Base-by-base conservation (phyloP, 2,329 filamentous ascomycete genomes). In the Nemania sp. region DNA sequence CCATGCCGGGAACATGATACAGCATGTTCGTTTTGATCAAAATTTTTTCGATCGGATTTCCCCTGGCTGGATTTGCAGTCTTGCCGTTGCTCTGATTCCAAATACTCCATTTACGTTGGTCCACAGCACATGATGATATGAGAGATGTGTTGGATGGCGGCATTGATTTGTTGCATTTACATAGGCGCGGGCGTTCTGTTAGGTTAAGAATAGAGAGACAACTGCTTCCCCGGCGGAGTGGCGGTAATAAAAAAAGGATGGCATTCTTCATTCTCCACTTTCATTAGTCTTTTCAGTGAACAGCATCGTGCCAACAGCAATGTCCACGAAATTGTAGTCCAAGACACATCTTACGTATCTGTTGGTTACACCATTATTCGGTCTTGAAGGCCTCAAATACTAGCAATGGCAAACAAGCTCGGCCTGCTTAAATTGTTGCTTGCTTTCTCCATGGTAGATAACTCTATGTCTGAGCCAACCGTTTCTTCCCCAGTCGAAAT, bases 111-210 rank as follows among this genome's bases (percentile, higher is more conserved):
- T 33, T 51, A 19, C 52, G 52, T 43, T 41, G 23, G 56, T 42
- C 44, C 40, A 19, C 41, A 47, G 28, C 44, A 57, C 41, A 54
- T 24, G 57, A 57, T 45, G 52, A 57, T 49, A 61, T 47, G 54
- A 60, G 49, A 39, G 51, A 56, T 51, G 54, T 20, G 49, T 51
- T n/a, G 41, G 50, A 49, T 47, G 49, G 41, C 33, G 50, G 49
- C 42, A 41, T 49, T 59, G 22, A 43, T 15, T 22, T 12, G 15
- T 45, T 54, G 58, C 58, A 61, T 61, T 61, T 59, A 50, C 59
- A 59, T 26, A 34, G 41, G 52, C 24, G 33, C 33, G 39, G 49
- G 52, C 50, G 55, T 52, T 55, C 19, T 46, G 46, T 43, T 40
- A 45, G 45, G 36, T 26, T 44, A 52, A 53, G 48, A 55, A 36